phyloP scores from a whole-genome alignment of 805 yeast genomes.

The Monosporozyma unispora region DNA sequence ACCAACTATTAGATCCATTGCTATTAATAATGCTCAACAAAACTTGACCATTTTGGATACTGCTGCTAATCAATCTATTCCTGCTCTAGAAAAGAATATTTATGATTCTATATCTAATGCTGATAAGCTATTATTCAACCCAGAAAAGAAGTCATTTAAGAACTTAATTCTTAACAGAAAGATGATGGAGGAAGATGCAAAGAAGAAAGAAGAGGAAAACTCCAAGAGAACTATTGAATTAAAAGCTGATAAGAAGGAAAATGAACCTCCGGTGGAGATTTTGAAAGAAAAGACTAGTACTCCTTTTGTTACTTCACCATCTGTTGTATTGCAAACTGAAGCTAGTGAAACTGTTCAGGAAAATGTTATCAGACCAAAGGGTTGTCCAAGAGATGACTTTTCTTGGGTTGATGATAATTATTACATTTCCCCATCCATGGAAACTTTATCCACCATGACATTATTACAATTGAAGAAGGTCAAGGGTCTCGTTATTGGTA shows the following conservation, averaged over 20 bases:
- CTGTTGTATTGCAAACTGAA: not conserved
- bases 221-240: not conserved
- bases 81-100: not conserved
- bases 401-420: constrained; percentile 64
- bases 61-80: not conserved
- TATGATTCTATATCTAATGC: not conserved
- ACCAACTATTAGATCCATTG: not conserved
- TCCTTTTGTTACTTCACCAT: not conserved
- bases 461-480: constrained; percentile 58
- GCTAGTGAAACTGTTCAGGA: not conserved
- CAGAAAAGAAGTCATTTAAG: constrained; percentile 25
- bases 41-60: not conserved
- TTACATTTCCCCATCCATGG: constrained; percentile 75
- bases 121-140: constrained; percentile 17
- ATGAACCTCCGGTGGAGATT: not conserved
- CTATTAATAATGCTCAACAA: not conserved
- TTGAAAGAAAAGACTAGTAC: not conserved
- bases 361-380: not conserved
- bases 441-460: constrained; percentile 50
- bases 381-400: constrained; percentile 28
- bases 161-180: constrained; percentile 22
- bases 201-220: not conserved
- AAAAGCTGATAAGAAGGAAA: not conserved
- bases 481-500: constrained; percentile 63
- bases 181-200: constrained; percentile 8